Evolutionary conservation across 1,284 basidiomycete species (phyloP), one percentile per base, ranked within the genome.

Genomic region (Athelia psychrophila): DNA sequence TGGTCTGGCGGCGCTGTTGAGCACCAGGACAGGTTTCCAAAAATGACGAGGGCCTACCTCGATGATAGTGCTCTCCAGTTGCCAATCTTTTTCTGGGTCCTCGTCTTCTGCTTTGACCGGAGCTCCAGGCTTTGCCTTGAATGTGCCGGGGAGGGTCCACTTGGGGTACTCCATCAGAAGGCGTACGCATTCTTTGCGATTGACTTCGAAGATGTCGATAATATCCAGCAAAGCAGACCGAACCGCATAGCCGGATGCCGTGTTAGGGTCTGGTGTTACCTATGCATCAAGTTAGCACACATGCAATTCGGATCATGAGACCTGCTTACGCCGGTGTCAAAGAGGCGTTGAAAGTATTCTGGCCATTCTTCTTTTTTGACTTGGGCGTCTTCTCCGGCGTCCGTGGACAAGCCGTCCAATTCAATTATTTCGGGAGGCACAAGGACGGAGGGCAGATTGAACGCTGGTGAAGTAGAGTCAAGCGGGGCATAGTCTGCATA

Each of bases 171-270:
- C 89, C 36, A 98, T 78, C 2, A 99, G 77, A 12, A 98, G 72
- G 12, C 90, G 79, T 2, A 96, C 93, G 60, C 89, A 92, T 63
- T 99, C 96, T 68, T 97, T 98, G 50, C 96, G 84, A 68, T 99
- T 99, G 46, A 97, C 84, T 68, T 99, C 96, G 65, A 93, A 99
- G 25, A 98, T 88, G 59, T 94, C 86, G 50, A 98, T 73, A 45
- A 91, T 82, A 65, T 98, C 95, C n/a, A 84, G 72, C 9, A 98
- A 67, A 23, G 88, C 77, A 9, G 86, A 81, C 22, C 89, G 88
- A 16, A 97, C 78, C 24, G 88, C 79, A 66, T 95, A 95, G 1
- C 93, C 93, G 8, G 81, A 73, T 0, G 90, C 81, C 1, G 85
- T 87, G 45, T 77, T 78, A 3, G 87, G 80, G 50, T 88, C 79